Evolutionary conservation across 1,284 basidiomycete species (phyloP).

Genomic region (Pseudozyma sp.): DNA sequence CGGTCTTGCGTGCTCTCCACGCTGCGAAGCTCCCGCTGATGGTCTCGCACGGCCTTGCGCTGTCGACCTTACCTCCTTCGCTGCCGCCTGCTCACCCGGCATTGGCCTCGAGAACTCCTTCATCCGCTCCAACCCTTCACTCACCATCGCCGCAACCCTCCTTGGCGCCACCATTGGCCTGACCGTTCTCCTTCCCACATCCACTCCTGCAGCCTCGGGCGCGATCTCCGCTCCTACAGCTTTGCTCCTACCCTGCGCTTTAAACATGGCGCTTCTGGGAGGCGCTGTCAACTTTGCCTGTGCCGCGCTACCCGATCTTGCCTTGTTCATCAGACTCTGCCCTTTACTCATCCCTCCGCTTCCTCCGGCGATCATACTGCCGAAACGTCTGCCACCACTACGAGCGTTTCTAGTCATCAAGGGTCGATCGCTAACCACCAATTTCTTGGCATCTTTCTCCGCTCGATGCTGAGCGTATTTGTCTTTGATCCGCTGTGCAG

Average conservation of each 20-base stretch:
- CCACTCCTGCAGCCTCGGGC: constrained; percentile 20
- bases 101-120: constrained; percentile 20
- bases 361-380: constrained; percentile 2
- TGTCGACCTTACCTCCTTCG: background rate
- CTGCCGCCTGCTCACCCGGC: constrained; percentile 1
- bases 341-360: constrained; percentile 35
- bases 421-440: constrained; percentile 50
- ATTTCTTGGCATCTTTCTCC: constrained; percentile 57
- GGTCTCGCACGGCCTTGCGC: background rate
- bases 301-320: constrained; percentile 30
- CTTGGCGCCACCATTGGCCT: constrained; percentile 47
- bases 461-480: constrained; percentile 59
- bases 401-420: constrained; percentile 23
- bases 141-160: constrained; percentile 21
- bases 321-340: constrained; percentile 50
- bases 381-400: constrained; percentile 22
- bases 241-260: constrained; percentile 30
- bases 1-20: background rate
- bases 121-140: constrained; percentile 27
- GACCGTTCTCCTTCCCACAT: constrained; percentile 1
- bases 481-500: constrained; percentile 54
- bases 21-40: background rate
- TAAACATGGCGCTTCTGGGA: constrained; percentile 11
- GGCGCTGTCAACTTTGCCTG: constrained; percentile 38
- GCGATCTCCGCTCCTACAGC: constrained; percentile 31